Evolutionary conservation across 2,329 filamentous ascomycete genomes (phyloP), one percentile per base, ranked within the genome.

Genomic region (Elsinoe perseae): DNA sequence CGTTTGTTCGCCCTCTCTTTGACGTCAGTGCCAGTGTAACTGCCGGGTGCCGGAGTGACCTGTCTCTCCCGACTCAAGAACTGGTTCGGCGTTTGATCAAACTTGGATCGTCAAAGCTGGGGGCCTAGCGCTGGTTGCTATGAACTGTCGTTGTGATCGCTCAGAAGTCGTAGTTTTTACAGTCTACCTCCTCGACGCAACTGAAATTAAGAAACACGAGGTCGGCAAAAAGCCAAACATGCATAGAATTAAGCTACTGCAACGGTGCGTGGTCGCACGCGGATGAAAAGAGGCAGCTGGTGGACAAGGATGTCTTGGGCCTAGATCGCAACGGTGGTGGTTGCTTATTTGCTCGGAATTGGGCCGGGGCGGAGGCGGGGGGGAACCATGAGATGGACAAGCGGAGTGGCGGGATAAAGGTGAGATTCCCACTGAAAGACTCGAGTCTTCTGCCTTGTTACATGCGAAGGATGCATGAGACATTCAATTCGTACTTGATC

Each of bases 181-280:
- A 44, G 25, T 18, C 7, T 18, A 16, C 23, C 25, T 7, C 23
- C 8, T 50, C 44, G 4, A 25, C 14, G 5, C n/a, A 16, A 16
- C 5, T 34, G 28, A 2, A 10, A 3, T 7, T 21, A 34, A 25
- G 28, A 32, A 38, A 32, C 20, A 34, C 10, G n/a, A 23, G 10
- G 48, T 20, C 18, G 10, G 48, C 14, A 27, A 30, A 28, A 34
- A 38, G 28, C 16, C 28, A 52, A 52, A 36, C 30, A 52, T 32
- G 48, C 48, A 52, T 52, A 52, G 38, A 52, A 38, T 38, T 32
- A 36, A 52, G 48, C 32, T 52, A 52, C 25, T 21, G 16, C 28
- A 52, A 34, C 14, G 9, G 30, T 16, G 16, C 12, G 44, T 30
- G 44, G 44, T 52, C 25, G 48, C 7, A 52, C 28, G 25, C 48